Conservation (phyloP, 139 green algal genomes). For the Chloropicon primus region DNA sequence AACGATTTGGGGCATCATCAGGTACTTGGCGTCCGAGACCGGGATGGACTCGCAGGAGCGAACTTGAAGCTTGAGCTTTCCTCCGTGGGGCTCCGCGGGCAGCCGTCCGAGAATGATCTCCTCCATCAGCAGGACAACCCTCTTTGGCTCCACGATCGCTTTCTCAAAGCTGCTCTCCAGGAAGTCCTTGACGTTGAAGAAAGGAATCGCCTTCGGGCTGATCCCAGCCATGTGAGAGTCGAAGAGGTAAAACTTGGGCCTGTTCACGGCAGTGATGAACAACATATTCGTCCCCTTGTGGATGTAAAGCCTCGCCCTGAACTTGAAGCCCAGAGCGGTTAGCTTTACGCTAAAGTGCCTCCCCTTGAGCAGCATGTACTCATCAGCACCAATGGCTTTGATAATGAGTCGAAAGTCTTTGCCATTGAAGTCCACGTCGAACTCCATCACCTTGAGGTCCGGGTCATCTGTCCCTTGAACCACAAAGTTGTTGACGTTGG, state of each 20-base stretch:
- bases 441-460: neutral
- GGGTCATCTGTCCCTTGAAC: neutral
- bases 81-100: neutral
- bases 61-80: neutral
- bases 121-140: neutral
- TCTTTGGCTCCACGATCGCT: neutral
- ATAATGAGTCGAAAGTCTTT: neutral
- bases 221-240: neutral
- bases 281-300: neutral
- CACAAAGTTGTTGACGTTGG: neutral
- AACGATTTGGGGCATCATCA: neutral
- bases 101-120: neutral
- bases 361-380: neutral
- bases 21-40: neutral
- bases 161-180: neutral
- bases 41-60: neutral
- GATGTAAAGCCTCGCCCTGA: neutral
- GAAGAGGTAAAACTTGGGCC: neutral
- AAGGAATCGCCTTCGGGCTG: neutral
- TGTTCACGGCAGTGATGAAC: neutral
- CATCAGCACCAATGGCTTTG: neutral
- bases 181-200: neutral
- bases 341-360: neutral
- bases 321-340: neutral
- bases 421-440: neutral